Evolutionary conservation across 441 rosid genomes (phyloP).

Genomic region (Populus hybrid): DNA sequence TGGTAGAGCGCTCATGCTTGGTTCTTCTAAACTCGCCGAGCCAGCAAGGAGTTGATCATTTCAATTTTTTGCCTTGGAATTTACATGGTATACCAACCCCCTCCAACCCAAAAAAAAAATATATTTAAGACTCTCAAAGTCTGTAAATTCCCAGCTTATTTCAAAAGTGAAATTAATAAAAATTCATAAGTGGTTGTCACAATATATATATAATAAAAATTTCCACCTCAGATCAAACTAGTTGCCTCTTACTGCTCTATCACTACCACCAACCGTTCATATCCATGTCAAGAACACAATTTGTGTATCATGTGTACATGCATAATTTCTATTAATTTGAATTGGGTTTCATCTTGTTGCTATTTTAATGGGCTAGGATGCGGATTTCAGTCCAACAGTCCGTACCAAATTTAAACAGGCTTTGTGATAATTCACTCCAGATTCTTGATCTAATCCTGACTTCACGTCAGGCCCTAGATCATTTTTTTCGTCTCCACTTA

Average conservation of each 20-base stretch:
- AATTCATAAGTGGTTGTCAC: background rate
- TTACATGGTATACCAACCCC: background rate
- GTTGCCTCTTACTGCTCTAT: background rate
- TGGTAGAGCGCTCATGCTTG: conserved; percentile 24
- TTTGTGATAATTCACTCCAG: background rate
- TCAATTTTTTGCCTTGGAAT: background rate
- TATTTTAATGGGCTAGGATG: background rate
- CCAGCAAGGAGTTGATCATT: background rate
- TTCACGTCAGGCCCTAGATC: too few species aligned
- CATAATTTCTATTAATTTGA: background rate
- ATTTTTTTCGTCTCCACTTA: background rate
- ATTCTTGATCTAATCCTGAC: too few species aligned
- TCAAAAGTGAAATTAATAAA: background rate
- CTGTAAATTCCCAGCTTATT: conserved; percentile 6
- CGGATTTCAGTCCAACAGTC: background rate
- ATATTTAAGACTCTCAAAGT: background rate
- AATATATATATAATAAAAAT: too few species aligned
- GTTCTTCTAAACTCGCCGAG: conserved; percentile 10
- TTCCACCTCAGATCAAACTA: background rate
- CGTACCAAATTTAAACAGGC: background rate
- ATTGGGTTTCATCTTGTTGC: background rate
- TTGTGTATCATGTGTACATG: too few species aligned
- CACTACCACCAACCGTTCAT: background rate
- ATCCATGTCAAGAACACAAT: background rate
- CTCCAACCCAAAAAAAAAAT: background rate